A percentile compares a stretch with the other conserved stretches of the same genome.
These are phyloP conservation scores for Dendrobium huoshanense DNA, from an alignment of 106 monocot species.

Conservation along the genomic window DNA sequence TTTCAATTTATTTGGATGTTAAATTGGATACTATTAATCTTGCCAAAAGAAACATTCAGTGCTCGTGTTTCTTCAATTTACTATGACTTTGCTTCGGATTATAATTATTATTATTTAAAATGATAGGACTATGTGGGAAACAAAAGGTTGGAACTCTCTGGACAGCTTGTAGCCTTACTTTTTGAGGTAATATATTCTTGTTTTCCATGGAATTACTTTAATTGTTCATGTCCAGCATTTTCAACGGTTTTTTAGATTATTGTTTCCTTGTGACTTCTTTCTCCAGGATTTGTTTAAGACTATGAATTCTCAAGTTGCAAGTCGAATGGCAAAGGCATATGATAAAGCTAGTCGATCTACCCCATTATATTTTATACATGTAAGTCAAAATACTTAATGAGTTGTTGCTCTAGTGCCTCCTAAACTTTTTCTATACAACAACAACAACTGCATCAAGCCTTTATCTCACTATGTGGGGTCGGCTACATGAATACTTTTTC, in stretches of 20 bases:
- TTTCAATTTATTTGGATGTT: not conserved
- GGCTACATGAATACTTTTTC: no score
- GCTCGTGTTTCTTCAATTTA: not conserved
- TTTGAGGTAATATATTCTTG: conserved; percentile 59
- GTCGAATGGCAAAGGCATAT: conserved; percentile 30
- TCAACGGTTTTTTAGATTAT: not conserved
- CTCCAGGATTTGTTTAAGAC: conserved; percentile 91
- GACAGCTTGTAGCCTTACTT: conserved; percentile 86
- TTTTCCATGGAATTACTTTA: not conserved
- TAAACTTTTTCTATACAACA: not conserved
- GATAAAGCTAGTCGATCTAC: conserved; percentile 39
- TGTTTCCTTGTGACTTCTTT: not conserved
- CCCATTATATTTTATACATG: conserved; percentile 43
- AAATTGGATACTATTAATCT: not conserved
- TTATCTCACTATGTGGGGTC: no score
- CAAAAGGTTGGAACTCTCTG: conserved; percentile 93
- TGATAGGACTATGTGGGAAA: conserved; percentile 95
- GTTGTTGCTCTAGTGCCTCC: not conserved
- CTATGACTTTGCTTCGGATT: not conserved
- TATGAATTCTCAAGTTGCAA: conserved; percentile 52
- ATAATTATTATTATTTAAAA: not conserved
- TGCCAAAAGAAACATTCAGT: not conserved
- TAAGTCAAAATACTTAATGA: conserved; percentile 12
- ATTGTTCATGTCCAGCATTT: not conserved
- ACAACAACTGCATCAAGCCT: no score